A percentile compares a stretch with the other conserved stretches of the same genome.
Evolutionary conservation across 352 stramenopile genomes (phyloP).

Genomic region (Albugo laibachii): DNA sequence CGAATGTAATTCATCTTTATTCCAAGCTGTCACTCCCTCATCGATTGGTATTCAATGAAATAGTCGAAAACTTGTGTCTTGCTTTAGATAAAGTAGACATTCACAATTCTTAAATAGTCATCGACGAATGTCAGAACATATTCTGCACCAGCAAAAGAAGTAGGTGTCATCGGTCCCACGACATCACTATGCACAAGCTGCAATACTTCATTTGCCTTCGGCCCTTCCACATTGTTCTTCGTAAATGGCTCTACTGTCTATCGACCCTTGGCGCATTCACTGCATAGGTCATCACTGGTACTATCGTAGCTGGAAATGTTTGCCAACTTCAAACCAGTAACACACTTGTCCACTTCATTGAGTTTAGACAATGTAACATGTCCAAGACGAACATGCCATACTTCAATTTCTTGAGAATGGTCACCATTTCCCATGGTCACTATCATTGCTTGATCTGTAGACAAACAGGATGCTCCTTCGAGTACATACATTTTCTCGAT

Average conservation of each 20-base stretch:
- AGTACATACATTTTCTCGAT: too few species aligned
- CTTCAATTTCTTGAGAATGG: too few species aligned
- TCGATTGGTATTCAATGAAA: conserved; percentile 6
- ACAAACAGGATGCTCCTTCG: too few species aligned
- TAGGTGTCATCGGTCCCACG: background rate
- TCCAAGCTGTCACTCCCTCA: too few species aligned
- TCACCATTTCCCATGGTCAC: too few species aligned
- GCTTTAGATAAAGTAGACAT: conserved; percentile 10
- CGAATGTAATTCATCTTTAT: conserved; percentile 9
- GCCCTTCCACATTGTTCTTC: background rate
- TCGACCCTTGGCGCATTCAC: background rate
- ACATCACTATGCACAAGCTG: background rate
- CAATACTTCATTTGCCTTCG: background rate
- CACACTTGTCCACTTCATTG: too few species aligned
- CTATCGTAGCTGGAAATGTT: too few species aligned
- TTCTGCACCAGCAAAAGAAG: background rate
- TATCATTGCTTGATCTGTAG: too few species aligned
- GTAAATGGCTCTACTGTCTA: background rate
- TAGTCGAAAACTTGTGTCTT: conserved; percentile 7
- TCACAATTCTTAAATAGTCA: conserved; percentile 8
- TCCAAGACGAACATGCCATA: too few species aligned
- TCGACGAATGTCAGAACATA: too few species aligned
- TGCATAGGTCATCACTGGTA: background rate
- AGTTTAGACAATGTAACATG: too few species aligned
- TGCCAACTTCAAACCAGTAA: too few species aligned